These are phyloP conservation scores for Lachnellula arida DNA, from an alignment of 2,329 filamentous ascomycete species.

Conservation along the genomic window DNA sequence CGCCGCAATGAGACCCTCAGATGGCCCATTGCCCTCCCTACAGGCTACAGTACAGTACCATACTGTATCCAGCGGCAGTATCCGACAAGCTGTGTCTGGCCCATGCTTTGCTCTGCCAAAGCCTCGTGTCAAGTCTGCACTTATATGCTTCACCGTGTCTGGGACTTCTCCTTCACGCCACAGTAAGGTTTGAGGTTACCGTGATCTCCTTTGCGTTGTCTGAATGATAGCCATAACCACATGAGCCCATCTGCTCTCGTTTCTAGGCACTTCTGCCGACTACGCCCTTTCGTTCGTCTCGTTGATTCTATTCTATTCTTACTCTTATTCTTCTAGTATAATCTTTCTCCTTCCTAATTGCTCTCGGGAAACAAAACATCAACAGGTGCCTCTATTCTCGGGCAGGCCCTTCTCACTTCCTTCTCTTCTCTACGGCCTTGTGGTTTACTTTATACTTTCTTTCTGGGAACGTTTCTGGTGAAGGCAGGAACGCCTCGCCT, in stretches of 20 bases:
- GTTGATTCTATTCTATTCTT: conserved; percentile 7
- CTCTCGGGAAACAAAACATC: conserved; percentile 21
- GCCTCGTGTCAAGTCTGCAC: conserved; percentile 11
- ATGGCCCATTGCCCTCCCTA: conserved; percentile 2
- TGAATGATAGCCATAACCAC: conserved; percentile 7
- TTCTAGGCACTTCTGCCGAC: conserved; percentile 2
- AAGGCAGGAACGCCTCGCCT: conserved; percentile 14
- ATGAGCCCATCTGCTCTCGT: conserved; percentile 6
- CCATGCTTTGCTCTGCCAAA: conserved; percentile 5
- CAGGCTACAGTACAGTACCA: neutral
- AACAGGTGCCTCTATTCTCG: conserved; percentile 18
- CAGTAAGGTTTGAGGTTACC: conserved; percentile 15
- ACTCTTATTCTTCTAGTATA: conserved; percentile 11
- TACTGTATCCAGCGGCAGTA: neutral
- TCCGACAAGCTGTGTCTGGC: conserved; percentile 14
- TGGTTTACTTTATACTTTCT: conserved; percentile 8
- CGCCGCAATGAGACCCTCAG: neutral
- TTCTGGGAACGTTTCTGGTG: conserved; percentile 9
- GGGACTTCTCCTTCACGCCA: conserved; percentile 17
- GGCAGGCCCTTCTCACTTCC: conserved; percentile 24
- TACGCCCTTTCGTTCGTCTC: conserved; percentile 6
- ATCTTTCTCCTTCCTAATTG: conserved; percentile 8
- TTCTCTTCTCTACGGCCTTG: conserved; percentile 18
- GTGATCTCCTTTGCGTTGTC: conserved; percentile 7
- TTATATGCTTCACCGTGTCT: conserved; percentile 10